Evolutionary conservation across 768 basidiomycete genomes (phyloP).

Genomic region (Naganishia antarctica): DNA sequence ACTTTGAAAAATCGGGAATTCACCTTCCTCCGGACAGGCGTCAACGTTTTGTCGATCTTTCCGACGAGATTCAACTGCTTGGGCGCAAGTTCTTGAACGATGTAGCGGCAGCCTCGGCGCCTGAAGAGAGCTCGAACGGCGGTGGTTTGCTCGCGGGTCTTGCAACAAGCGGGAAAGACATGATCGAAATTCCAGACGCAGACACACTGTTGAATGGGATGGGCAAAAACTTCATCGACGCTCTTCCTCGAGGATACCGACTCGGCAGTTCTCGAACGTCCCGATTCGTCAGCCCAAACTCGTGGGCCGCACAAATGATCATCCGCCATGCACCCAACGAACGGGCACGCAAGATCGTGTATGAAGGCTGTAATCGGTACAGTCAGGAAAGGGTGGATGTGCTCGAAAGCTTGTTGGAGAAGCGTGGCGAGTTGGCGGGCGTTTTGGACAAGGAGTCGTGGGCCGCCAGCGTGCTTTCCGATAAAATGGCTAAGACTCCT

Average conservation of each 20-base stretch:
- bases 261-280: slow-evolving; percentile 24
- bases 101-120: slow-evolving; percentile 42
- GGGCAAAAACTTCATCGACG: slow-evolving; percentile 44
- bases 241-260: slow-evolving; percentile 31
- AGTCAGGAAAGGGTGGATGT: slow-evolving; percentile 69
- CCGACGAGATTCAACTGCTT: slow-evolving; percentile 79
- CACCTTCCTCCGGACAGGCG: slow-evolving; percentile 74
- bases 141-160: neutral
- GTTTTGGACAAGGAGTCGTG: slow-evolving; percentile 81
- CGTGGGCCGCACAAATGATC: slow-evolving; percentile 87
- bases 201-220: slow-evolving; percentile 41
- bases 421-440: slow-evolving; percentile 73
- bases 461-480: slow-evolving; percentile 76
- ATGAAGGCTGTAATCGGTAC: slow-evolving; percentile 67
- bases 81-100: slow-evolving; percentile 80
- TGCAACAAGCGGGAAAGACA: neutral
- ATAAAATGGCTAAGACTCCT: slow-evolving; percentile 96
- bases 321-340: slow-evolving; percentile 81
- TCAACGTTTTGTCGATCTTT: slow-evolving; percentile 76
- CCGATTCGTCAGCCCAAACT: slow-evolving; percentile 70
- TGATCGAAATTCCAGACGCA: slow-evolving; percentile 45
- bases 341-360: slow-evolving; percentile 73
- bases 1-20: slow-evolving; percentile 96
- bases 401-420: slow-evolving; percentile 68
- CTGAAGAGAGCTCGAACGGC: neutral